Evolutionary conservation across 768 basidiomycete species (phyloP).

Genomic region (Cystofilobasidium bisporidii): DNA sequence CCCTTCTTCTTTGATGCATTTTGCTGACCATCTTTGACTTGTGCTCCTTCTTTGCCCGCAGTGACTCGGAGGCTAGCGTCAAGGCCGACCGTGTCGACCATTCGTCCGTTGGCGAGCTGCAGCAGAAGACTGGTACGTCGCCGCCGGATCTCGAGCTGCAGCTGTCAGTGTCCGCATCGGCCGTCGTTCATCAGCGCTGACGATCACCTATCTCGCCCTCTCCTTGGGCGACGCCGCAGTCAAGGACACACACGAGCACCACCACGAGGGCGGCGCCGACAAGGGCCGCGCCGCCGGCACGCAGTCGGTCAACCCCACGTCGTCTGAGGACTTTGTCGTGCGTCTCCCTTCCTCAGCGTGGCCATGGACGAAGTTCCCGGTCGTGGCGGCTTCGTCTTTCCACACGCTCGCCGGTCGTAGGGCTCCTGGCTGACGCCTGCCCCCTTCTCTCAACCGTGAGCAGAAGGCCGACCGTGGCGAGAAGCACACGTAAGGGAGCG

Average conservation of each 20-base stretch:
- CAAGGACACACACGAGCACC: constrained; percentile 9
- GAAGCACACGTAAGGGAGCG: background rate
- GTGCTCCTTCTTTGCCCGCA: background rate
- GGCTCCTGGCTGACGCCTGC: background rate
- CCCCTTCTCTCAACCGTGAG: background rate
- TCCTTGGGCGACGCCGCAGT: background rate
- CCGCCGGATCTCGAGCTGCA: background rate
- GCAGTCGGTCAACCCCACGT: background rate
- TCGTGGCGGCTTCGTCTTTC: background rate
- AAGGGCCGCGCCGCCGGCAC: background rate
- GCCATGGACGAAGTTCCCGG: too few species aligned
- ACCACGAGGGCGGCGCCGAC: constrained; percentile 9
- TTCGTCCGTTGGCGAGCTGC: constrained; percentile 2
- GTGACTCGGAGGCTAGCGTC: constrained; percentile 23
- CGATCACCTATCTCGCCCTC: background rate
- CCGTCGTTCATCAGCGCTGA: too few species aligned
- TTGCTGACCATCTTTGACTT: too few species aligned
- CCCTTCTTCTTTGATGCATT: too few species aligned
- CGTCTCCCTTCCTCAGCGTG: background rate
- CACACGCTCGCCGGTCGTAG: background rate
- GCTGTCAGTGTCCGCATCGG: too few species aligned
- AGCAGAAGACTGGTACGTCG: constrained; percentile 15
- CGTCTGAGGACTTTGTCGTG: constrained; percentile 20
- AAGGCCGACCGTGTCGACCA: constrained; percentile 11
- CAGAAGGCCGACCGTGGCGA: constrained; percentile 20